Evolutionary conservation across 1,284 basidiomycete species (phyloP).

Genomic region (Melampsora americana): DNA sequence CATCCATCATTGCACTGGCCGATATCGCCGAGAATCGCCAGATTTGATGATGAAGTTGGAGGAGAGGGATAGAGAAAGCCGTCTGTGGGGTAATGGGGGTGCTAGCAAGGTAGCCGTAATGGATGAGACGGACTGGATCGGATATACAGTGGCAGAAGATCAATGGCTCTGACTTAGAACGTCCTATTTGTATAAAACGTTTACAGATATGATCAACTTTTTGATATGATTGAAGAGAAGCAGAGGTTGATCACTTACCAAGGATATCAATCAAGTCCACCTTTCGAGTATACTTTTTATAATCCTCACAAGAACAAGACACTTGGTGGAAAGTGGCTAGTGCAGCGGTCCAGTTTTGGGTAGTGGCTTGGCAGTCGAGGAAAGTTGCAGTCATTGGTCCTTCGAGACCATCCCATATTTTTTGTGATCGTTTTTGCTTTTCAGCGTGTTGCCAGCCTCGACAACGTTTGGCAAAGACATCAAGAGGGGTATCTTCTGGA

Average conservation of each 20-base stretch:
- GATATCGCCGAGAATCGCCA: neutral
- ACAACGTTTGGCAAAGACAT: neutral
- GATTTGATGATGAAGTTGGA: conserved; percentile 14
- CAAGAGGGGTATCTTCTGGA: neutral
- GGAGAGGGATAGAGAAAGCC: conserved; percentile 5
- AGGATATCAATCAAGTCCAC: conserved; percentile 1
- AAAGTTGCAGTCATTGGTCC: neutral
- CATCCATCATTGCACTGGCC: neutral
- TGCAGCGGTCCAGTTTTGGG: neutral
- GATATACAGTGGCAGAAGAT: conserved; percentile 14
- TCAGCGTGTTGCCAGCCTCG: neutral
- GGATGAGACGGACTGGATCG: neutral
- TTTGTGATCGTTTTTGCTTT: neutral
- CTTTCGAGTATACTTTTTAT: neutral
- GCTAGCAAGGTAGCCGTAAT: neutral
- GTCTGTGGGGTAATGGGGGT: neutral
- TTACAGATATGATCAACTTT: neutral
- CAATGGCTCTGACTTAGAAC: neutral
- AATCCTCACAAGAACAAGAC: neutral
- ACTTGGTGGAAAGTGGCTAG: neutral
- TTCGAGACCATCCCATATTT: neutral
- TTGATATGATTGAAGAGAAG: neutral
- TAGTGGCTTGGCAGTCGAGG: neutral
- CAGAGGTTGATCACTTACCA: neutral
- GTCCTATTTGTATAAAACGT: neutral